Conservation (phyloP, 331 rosid species). For the Telfairia occidentalis region DNA sequence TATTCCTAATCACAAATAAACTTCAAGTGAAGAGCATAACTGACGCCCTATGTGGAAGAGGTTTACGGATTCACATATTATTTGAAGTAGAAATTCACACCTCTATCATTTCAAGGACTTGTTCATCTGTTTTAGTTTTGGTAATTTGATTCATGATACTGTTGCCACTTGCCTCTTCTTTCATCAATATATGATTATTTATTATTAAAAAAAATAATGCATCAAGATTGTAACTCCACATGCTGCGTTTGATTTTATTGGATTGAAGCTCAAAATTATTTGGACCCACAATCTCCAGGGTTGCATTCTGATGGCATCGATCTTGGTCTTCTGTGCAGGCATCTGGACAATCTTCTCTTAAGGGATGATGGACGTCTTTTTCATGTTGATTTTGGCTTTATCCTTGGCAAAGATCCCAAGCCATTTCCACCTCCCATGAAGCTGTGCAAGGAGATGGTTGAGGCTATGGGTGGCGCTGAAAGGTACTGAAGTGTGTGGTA, state of each 20-base stretch:
- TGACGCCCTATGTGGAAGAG: background rate
- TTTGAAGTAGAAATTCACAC: background rate
- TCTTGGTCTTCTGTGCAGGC: constrained; percentile 38
- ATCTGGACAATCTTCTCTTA: constrained; percentile 94
- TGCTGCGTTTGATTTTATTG: background rate
- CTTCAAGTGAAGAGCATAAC: background rate
- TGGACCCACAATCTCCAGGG: background rate
- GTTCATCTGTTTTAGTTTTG: background rate
- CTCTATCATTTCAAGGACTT: background rate
- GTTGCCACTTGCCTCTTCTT: background rate
- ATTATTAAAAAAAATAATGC: background rate
- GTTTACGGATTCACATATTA: background rate
- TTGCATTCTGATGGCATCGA: constrained; percentile 2
- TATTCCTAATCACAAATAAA: background rate
- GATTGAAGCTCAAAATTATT: background rate
- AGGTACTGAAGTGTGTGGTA: constrained; percentile 35
- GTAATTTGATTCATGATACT: background rate
- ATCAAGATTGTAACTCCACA: background rate
- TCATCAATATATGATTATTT: background rate
- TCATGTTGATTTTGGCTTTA: constrained; percentile 97
- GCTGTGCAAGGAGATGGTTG: constrained; percentile 99
- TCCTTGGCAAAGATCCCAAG: constrained; percentile 97
- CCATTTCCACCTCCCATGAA: constrained; percentile 99
- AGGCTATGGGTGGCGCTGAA: constrained; percentile 99
- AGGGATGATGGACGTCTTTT: constrained; percentile 90